Conservation (phyloP, 1,284 basidiomycete genomes). For the Ganoderma lingzhi region DNA sequence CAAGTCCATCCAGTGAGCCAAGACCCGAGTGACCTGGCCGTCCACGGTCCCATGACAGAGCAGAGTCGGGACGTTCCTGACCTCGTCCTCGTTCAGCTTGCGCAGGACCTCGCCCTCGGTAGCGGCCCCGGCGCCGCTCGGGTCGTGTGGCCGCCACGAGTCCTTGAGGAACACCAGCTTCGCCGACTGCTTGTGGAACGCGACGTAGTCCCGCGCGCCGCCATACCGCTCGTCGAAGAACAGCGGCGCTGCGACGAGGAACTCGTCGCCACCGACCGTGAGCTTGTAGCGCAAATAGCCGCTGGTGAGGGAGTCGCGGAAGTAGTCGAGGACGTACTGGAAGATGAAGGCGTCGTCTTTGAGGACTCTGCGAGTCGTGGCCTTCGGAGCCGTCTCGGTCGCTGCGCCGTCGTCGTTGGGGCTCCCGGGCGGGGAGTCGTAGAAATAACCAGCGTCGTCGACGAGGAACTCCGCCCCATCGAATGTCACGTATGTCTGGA, state of each 20-base stretch:
- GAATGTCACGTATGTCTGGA: too few species aligned
- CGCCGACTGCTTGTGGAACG: not conserved
- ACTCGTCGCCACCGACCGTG: constrained; percentile 1
- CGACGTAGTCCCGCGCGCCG: constrained; percentile 17
- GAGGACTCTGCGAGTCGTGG: not conserved
- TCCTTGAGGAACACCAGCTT: constrained; percentile 22
- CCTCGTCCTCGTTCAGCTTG: not conserved
- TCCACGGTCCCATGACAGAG: constrained; percentile 4
- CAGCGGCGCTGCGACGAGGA: constrained; percentile 15
- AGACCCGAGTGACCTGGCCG: not conserved
- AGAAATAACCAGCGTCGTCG: not conserved
- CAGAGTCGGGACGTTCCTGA: constrained; percentile 11
- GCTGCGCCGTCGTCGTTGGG: not conserved
- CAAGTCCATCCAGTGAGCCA: not conserved
- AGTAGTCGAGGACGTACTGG: constrained; percentile 3
- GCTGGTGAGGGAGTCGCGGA: constrained; percentile 1
- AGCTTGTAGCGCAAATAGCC: constrained; percentile 7
- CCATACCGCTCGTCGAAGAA: constrained; percentile 4
- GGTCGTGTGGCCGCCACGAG: constrained; percentile 14
- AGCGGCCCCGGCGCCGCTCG: not conserved
- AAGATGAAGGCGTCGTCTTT: constrained; percentile 1
- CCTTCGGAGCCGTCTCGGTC: not conserved
- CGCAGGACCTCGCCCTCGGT: constrained; percentile 16
- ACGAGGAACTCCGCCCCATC: not conserved
- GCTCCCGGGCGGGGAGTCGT: not conserved